Evolutionary conservation across 2,329 filamentous ascomycete species (phyloP).

Genomic region (Gnomoniopsis smithogilvyi): DNA sequence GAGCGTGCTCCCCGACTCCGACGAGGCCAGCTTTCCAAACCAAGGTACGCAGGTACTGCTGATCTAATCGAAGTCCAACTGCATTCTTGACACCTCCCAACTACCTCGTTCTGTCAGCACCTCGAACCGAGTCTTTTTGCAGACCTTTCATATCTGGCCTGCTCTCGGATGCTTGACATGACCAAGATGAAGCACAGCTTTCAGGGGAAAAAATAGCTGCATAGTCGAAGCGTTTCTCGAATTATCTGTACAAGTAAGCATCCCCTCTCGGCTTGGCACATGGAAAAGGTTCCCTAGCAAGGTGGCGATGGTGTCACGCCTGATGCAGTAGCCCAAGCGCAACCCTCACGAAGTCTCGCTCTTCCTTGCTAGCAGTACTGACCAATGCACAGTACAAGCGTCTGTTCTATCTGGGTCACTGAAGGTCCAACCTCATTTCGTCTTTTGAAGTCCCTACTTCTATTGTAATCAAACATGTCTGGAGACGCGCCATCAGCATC

Average conservation of each 20-base stretch:
- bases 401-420: constrained; percentile 13
- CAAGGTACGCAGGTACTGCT: not conserved
- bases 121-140: constrained; percentile 1
- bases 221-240: constrained; percentile 10
- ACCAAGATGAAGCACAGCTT: constrained; percentile 17
- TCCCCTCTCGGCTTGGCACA: not conserved
- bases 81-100: not conserved
- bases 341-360: not conserved
- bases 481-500: constrained; percentile 39
- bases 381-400: constrained; percentile 8
- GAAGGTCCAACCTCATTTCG: constrained; percentile 8
- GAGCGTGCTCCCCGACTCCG: not conserved
- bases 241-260: constrained; percentile 17
- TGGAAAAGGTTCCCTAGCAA: not conserved
- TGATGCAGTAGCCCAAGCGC: not conserved
- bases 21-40: constrained; percentile 10
- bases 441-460: constrained; percentile 9
- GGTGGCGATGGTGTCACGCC: not conserved
- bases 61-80: too few relatives aligned
- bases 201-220: constrained; percentile 8
- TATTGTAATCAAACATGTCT: constrained; percentile 33
- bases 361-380: not conserved
- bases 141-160: constrained; percentile 8
- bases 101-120: constrained; percentile 6
- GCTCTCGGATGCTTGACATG: constrained; percentile 4